phyloP scores from a whole-genome alignment of 2,329 filamentous ascomycete genomes.

The Moelleriella libera region DNA sequence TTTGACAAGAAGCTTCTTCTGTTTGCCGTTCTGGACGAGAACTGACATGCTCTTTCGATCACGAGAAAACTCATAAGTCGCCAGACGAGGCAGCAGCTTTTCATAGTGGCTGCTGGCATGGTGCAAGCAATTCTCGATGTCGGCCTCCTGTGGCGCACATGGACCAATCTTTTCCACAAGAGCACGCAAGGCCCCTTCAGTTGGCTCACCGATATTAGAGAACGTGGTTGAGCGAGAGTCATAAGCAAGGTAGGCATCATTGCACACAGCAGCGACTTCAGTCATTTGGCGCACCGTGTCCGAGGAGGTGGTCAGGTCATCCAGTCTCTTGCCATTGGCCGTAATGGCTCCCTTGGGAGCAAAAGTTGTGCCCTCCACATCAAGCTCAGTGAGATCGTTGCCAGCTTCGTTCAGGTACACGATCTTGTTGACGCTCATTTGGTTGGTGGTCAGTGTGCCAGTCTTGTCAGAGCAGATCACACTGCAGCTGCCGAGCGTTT shows the following conservation, averaged over 20 bases:
- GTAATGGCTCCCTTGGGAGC: constrained; percentile 65
- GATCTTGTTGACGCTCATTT: constrained; percentile 96
- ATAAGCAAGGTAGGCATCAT: constrained; percentile 72
- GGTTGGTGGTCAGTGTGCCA: constrained; percentile 93
- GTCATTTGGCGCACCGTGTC: constrained; percentile 67
- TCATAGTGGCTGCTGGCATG: constrained; percentile 78
- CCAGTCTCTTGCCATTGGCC: constrained; percentile 50
- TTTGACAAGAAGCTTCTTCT: constrained; percentile 83
- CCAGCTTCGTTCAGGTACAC: constrained; percentile 69
- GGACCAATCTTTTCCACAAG: constrained; percentile 92
- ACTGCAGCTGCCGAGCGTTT: constrained; percentile 96
- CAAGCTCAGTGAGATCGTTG: constrained; percentile 65
- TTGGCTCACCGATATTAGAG: constrained; percentile 82
- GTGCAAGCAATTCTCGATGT: constrained; percentile 55
- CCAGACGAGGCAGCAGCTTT: constrained; percentile 55
- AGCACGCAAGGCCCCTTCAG: constrained; percentile 82
- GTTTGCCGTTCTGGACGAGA: constrained; percentile 54
- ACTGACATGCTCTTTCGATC: constrained; percentile 99
- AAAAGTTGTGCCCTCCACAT: constrained; percentile 88
- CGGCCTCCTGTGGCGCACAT: constrained; percentile 41
- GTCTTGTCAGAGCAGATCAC: constrained; percentile 99
- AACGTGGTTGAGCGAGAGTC: constrained; percentile 63
- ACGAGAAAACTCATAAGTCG: constrained; percentile 92
- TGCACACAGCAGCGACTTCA: constrained; percentile 65
- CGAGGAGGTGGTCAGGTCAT: constrained; percentile 57